Percentiles rank a stretch among this genome's conserved stretches.
These are phyloP conservation scores for Solanum chilense DNA, from an alignment of 257 asterid species.

Conservation along the genomic window DNA sequence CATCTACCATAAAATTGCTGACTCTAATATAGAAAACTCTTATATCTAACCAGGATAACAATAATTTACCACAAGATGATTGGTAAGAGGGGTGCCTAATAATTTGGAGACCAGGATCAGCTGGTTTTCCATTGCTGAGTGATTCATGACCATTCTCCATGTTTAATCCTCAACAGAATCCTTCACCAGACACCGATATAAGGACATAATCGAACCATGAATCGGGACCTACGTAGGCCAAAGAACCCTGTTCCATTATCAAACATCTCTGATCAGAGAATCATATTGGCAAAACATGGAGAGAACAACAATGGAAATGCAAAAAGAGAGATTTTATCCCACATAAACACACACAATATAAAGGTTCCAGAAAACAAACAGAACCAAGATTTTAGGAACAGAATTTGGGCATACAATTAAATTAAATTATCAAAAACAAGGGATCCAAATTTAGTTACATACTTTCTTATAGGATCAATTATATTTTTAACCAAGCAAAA, in stretches of 20 bases:
- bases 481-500: neutral
- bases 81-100: slow-evolving; percentile 42
- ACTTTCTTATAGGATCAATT: neutral
- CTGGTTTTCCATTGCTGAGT: slow-evolving; percentile 37
- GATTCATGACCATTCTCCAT: slow-evolving; percentile 50
- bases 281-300: neutral
- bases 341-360: neutral
- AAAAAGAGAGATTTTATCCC: neutral
- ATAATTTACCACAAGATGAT: slow-evolving; percentile 21
- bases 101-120: slow-evolving; percentile 46
- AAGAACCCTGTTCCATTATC: slow-evolving; percentile 19
- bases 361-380: slow-evolving; percentile 9
- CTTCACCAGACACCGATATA: slow-evolving; percentile 3
- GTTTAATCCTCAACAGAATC: slow-evolving; percentile 25
- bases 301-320: neutral
- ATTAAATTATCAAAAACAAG: neutral
- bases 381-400: slow-evolving; percentile 12
- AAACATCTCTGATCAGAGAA: neutral
- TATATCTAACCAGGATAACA: slow-evolving; percentile 45
- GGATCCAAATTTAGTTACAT: neutral
- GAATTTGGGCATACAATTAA: neutral
- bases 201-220: slow-evolving; percentile 21
- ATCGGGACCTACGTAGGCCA: neutral
- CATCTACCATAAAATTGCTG: slow-evolving; percentile 59
- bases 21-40: slow-evolving; percentile 65